Conservation (phyloP, 1,139 yeast species). For the Candida pseudocylindracea region DNA sequence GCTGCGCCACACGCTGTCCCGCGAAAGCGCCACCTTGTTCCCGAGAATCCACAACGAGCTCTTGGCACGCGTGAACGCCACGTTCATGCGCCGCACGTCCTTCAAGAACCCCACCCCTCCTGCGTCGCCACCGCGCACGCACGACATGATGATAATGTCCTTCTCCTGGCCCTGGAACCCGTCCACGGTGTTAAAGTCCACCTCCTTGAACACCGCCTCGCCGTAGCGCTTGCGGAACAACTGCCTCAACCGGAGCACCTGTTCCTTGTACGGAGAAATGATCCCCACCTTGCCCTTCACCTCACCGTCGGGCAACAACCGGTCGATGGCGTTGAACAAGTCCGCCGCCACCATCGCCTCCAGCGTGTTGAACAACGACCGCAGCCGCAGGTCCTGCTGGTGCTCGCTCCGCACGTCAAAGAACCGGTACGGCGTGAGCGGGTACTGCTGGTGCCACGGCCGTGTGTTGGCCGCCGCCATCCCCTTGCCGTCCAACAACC, state of each 20-base stretch:
- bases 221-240: slow-evolving; percentile 44
- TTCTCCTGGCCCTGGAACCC: slow-evolving; percentile 98
- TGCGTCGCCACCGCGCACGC: slow-evolving; percentile 66
- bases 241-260: slow-evolving; percentile 34
- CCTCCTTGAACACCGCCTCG: slow-evolving; percentile 29
- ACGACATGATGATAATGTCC: slow-evolving; percentile 79
- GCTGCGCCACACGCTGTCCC: slow-evolving; percentile 49
- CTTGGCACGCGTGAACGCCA: slow-evolving; percentile 83
- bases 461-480: slow-evolving; percentile 37
- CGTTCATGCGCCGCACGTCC: slow-evolving; percentile 88
- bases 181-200: slow-evolving; percentile 89
- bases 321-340: slow-evolving; percentile 33
- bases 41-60: slow-evolving; percentile 90
- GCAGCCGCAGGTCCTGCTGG: slow-evolving; percentile 33
- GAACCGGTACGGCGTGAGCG: slow-evolving; percentile 56
- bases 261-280: slow-evolving; percentile 90
- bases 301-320: slow-evolving; percentile 23
- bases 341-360: slow-evolving; percentile 63
- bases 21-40: slow-evolving; percentile 34
- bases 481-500: slow-evolving; percentile 51
- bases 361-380: slow-evolving; percentile 43
- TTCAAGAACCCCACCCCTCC: slow-evolving; percentile 72
- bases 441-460: slow-evolving; percentile 45
- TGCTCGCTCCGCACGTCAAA: slow-evolving; percentile 53
- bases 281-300: slow-evolving; percentile 67